A percentile compares a stretch with the other conserved stretches of the same genome.
phyloP scores from a whole-genome alignment of 306 rosid species.

The Herpetospermum pedunculosum region DNA sequence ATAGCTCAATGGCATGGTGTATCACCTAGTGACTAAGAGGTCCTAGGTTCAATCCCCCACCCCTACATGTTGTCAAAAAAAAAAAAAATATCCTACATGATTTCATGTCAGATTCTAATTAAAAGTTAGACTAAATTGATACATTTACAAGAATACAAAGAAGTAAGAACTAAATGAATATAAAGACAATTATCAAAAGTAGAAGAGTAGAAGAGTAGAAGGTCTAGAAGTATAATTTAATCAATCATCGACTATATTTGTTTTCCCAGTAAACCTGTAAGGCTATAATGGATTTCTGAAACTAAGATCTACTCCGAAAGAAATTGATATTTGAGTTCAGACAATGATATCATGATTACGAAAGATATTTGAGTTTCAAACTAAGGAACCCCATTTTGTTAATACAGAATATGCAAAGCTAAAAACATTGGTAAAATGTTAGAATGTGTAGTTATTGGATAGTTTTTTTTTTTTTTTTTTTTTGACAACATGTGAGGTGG shows the following conservation, averaged over 20 bases:
- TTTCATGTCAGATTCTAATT: not conserved
- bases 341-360: not conserved
- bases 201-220: too few relatives aligned
- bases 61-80: too few relatives aligned
- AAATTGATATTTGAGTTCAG: not conserved
- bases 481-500: too few relatives aligned
- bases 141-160: not conserved
- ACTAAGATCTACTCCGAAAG: not conserved
- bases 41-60: too few relatives aligned
- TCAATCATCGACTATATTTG: not conserved
- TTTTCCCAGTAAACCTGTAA: not conserved
- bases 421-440: not conserved
- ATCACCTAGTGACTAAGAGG: too few relatives aligned
- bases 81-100: too few relatives aligned
- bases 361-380: not conserved
- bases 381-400: not conserved
- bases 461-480: too few relatives aligned
- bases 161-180: not conserved
- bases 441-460: too few relatives aligned
- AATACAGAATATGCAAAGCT: not conserved
- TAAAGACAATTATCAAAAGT: not conserved
- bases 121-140: not conserved
- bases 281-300: not conserved
- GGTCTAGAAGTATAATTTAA: not conserved
- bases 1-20: too few relatives aligned